Evolutionary conservation across 345 rosid species (phyloP).

Genomic region (Gossypium rotundifolium): DNA sequence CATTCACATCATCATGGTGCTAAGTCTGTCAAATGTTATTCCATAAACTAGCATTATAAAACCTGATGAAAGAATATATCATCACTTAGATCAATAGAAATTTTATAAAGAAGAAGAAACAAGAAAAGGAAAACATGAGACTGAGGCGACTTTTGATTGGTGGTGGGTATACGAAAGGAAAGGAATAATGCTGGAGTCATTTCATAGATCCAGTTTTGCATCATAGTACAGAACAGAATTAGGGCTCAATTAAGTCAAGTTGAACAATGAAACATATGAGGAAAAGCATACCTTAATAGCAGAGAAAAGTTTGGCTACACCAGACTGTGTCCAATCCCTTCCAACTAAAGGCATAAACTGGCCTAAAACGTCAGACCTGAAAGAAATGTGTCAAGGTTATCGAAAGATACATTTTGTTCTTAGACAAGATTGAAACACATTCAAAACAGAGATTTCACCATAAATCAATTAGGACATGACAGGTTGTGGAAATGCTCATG

Average conservation of each 20-base stretch:
- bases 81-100: too few relatives aligned
- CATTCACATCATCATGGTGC: too few relatives aligned
- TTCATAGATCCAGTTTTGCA: background rate
- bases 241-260: background rate
- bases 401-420: background rate
- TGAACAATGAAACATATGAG: background rate
- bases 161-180: background rate
- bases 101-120: too few relatives aligned
- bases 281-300: conserved; percentile 64
- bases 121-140: too few relatives aligned
- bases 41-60: too few relatives aligned
- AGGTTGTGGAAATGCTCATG: background rate
- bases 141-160: too few relatives aligned
- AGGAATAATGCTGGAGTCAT: background rate
- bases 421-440: background rate
- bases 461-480: background rate
- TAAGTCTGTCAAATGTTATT: too few relatives aligned
- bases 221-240: background rate
- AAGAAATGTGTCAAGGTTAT: conserved; percentile 22
- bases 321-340: conserved; percentile 94
- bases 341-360: conserved; percentile 98
- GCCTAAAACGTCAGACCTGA: conserved; percentile 93
- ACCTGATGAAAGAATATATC: too few relatives aligned
- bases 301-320: conserved; percentile 85
- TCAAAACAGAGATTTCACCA: background rate